phyloP scores from a whole-genome alignment of 2,329 filamentous ascomycete species.

The Sphaceloma murrayae region DNA sequence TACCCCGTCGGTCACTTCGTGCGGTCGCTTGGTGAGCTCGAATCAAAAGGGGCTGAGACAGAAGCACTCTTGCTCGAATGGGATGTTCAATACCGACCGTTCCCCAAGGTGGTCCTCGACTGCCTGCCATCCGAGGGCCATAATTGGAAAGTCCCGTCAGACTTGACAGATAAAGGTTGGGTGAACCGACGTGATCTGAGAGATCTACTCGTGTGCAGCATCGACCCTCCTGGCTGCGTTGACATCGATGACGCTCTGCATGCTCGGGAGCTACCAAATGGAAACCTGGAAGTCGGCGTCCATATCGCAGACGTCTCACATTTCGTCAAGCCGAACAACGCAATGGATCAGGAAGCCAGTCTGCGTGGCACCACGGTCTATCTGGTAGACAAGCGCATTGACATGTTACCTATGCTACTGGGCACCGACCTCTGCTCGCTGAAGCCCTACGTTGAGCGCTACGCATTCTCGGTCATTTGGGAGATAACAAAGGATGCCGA shows the following conservation, averaged over 20 bases:
- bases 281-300: constrained; percentile 91
- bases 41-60: constrained; percentile 95
- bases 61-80: constrained; percentile 90
- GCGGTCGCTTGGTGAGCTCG: constrained; percentile 80
- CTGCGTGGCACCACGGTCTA: constrained; percentile 94
- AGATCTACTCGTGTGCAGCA: constrained; percentile 85
- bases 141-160: constrained; percentile 83
- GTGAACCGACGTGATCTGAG: constrained; percentile 73
- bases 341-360: constrained; percentile 94
- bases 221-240: constrained; percentile 90
- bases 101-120: constrained; percentile 89
- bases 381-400: constrained; percentile 95
- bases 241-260: constrained; percentile 98
- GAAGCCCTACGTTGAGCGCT: constrained; percentile 89
- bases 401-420: constrained; percentile 95
- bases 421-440: constrained; percentile 94
- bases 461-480: constrained; percentile 51
- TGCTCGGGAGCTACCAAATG: constrained; percentile 72
- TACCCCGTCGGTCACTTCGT: constrained; percentile 93
- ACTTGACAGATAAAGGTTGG: constrained; percentile 75
- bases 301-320: constrained; percentile 99
- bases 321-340: constrained; percentile 92
- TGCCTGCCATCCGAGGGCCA: constrained; percentile 87
- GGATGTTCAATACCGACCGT: constrained; percentile 95
- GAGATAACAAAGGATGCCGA: constrained; percentile 79